These are phyloP conservation scores for Pleurotus giganteus DNA, from an alignment of 768 basidiomycete genomes.

Conservation along the genomic window DNA sequence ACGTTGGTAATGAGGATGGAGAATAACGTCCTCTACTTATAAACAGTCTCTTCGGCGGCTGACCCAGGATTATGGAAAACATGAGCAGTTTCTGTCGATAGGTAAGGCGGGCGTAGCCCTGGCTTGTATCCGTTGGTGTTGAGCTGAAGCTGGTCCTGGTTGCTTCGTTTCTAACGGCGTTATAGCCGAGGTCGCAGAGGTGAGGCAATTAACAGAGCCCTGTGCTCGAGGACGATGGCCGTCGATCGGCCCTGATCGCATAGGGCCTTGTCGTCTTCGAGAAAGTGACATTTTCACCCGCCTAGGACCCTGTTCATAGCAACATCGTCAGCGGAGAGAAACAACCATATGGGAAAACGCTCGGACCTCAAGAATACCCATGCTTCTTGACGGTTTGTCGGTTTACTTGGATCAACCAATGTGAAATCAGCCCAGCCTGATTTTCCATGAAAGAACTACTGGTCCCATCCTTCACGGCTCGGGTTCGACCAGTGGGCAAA, in stretches of 20 bases:
- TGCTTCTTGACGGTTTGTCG: not conserved
- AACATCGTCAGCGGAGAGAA: conserved; percentile 5
- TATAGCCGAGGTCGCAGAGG: not conserved
- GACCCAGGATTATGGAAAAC: not conserved
- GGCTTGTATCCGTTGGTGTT: not conserved
- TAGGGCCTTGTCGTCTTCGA: conserved; percentile 1
- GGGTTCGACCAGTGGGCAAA: no score
- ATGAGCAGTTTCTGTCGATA: not conserved
- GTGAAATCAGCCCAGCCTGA: not conserved
- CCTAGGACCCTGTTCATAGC: not conserved
- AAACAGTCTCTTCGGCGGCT: not conserved
- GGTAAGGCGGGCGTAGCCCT: not conserved
- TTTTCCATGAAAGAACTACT: no score
- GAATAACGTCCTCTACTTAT: not conserved
- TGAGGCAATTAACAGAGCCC: not conserved
- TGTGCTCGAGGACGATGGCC: not conserved
- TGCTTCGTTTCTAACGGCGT: not conserved
- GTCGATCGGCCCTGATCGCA: not conserved
- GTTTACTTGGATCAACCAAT: not conserved
- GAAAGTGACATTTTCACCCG: conserved; percentile 1
- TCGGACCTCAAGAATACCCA: not conserved
- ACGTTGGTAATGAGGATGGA: not conserved
- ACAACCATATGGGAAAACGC: conserved; percentile 1
- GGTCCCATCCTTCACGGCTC: no score
- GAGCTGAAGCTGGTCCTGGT: not conserved